Evolutionary conservation across 2,329 filamentous ascomycete species (phyloP).

Genomic region (Botrytis fragariae): DNA sequence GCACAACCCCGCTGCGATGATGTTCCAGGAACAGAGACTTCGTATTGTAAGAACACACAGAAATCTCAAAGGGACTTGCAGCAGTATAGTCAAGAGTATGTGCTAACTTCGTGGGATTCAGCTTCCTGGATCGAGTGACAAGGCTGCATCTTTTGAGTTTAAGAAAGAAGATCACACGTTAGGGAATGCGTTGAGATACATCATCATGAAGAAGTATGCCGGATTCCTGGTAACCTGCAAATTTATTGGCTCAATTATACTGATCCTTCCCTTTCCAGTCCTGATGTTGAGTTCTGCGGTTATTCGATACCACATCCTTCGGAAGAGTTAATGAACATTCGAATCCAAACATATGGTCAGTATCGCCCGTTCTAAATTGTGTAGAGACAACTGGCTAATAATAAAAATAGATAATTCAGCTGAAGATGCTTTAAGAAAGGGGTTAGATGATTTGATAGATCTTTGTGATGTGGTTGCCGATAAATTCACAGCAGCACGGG

Average conservation of each 20-base stretch:
- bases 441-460: slow-evolving; percentile 81
- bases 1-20: slow-evolving; percentile 26
- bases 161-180: slow-evolving; percentile 91
- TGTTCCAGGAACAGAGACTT: slow-evolving; percentile 32
- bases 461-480: slow-evolving; percentile 92
- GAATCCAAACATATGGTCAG: slow-evolving; percentile 95
- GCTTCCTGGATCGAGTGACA: slow-evolving; percentile 48
- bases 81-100: neutral
- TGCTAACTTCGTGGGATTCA: slow-evolving; percentile 5
- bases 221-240: neutral
- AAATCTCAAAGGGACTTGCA: neutral
- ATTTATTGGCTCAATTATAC: neutral
- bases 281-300: slow-evolving; percentile 95
- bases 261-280: slow-evolving; percentile 51
- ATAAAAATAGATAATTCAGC: slow-evolving; percentile 67
- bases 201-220: slow-evolving; percentile 96
- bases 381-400: slow-evolving; percentile 23
- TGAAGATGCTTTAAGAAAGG: slow-evolving; percentile 84
- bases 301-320: slow-evolving; percentile 98
- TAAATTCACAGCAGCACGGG: slow-evolving; percentile 71
- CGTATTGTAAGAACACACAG: slow-evolving; percentile 31
- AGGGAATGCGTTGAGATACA: slow-evolving; percentile 88
- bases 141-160: slow-evolving; percentile 93
- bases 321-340: slow-evolving; percentile 92
- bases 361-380: slow-evolving; percentile 21